phyloP scores from a whole-genome alignment of 331 rosid species.

The Erythrophleum ivorense region DNA sequence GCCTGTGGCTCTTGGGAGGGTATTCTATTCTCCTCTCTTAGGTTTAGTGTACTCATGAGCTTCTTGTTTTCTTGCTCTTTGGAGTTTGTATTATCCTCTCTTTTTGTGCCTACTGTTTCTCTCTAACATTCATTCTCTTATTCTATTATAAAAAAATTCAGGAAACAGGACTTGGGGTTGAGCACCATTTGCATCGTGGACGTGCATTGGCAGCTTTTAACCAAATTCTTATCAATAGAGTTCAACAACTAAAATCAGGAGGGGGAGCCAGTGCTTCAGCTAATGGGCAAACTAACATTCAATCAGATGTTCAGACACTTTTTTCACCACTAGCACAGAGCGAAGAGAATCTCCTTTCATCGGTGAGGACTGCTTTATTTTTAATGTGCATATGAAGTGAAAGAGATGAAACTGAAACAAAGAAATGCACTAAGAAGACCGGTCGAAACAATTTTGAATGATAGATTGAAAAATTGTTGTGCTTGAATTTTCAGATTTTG shows the following conservation, averaged over 20 bases:
- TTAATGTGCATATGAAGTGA: constrained; percentile 33
- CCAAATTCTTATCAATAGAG: constrained; percentile 72
- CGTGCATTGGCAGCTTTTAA: constrained; percentile 88
- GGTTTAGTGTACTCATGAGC: constrained; percentile 10
- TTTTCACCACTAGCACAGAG: constrained; percentile 74
- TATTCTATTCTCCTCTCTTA: background rate
- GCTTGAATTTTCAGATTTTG: constrained; percentile 65
- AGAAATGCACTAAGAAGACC: constrained; percentile 13
- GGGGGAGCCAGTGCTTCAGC: constrained; percentile 51
- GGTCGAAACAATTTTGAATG: constrained; percentile 37
- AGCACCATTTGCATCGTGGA: constrained; percentile 96
- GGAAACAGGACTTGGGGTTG: constrained; percentile 87
- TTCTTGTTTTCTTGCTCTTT: constrained; percentile 10
- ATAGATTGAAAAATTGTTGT: constrained; percentile 17
- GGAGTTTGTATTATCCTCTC: constrained; percentile 4
- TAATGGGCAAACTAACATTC: constrained; percentile 72
- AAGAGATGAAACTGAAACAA: constrained; percentile 29
- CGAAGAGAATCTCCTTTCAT: constrained; percentile 77
- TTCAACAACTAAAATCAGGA: constrained; percentile 77
- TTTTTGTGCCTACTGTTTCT: constrained; percentile 13
- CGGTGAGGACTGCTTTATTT: constrained; percentile 58
- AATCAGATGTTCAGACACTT: constrained; percentile 83
- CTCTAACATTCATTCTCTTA: constrained; percentile 1
- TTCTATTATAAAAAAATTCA: constrained; percentile 38
- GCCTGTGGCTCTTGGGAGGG: background rate